Evolutionary conservation across 1,284 basidiomycete genomes (phyloP), one percentile per base, ranked within the genome.

Genomic region (Lignosus rhinocerotis): DNA sequence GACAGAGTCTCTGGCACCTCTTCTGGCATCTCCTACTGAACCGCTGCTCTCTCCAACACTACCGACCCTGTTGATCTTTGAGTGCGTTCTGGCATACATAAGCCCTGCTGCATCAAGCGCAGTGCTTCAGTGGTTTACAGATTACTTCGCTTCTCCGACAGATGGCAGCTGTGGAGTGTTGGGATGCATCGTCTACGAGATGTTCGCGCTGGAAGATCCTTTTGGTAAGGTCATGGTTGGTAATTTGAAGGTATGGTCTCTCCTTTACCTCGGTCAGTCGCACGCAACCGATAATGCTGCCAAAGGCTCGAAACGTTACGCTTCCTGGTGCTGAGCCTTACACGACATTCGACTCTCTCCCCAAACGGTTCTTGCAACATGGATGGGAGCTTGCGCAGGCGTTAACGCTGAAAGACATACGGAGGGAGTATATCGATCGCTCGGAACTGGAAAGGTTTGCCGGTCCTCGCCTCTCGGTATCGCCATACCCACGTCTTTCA

Each of bases 1-100:
- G 1, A 66, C 74, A 7, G 71, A 76, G 31, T 72, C 75, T 14
- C 69, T 89, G 7, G 74, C 70, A 17, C 67, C 75, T 4, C 56
- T 82, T 9, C 69, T 80, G 30, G 51, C 64, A 17, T 62, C 70
- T 30, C 56, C 61, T 3, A 11, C 55, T 2, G 59, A 62, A n/a
- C 65, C 75, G 0, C 63, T 87, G 3, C 76, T 95, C n/a, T 86
- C 88, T n/a, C 76, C 83, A 0, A 63, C 75, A 0, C 69, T 86
- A 6, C 93, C 94, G 1, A 94, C 93, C 0, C 81, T 98, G 1
- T 78, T 96, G 17, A 75, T 98, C 9, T 93, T 93, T 59, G 95
- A 98, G 78, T 96, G 95, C 66, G 91, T 97, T 3, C 81, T 96
- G 58, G 92, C 87, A n/a, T 98, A 98, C 73, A 90, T 97, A 83